phyloP scores from a whole-genome alignment of 2,329 filamentous ascomycete species.

The Hymenoscyphus occultus region DNA sequence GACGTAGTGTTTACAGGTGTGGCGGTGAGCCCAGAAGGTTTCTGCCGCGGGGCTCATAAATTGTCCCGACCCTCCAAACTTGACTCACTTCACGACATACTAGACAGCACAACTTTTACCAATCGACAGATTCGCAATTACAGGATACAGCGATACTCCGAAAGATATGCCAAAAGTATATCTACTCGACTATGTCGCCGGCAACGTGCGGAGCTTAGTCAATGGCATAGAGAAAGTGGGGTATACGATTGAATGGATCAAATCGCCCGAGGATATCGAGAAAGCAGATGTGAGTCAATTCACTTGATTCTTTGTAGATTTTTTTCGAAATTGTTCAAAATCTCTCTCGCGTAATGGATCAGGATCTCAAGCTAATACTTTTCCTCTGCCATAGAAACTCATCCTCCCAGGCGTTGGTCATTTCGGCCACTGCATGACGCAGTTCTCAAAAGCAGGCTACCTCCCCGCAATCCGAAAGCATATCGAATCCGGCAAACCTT shows the following conservation, averaged over 20 bases:
- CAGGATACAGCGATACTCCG: not conserved
- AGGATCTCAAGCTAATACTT: slow-evolving; percentile 6
- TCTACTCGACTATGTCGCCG: slow-evolving; percentile 85
- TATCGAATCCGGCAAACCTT: slow-evolving; percentile 88
- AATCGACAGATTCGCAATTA: not conserved
- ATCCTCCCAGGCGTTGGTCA: slow-evolving; percentile 96
- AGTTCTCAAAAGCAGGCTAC: slow-evolving; percentile 79
- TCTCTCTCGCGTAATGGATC: not conserved
- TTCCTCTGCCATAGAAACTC: slow-evolving; percentile 60
- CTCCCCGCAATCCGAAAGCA: slow-evolving; percentile 78
- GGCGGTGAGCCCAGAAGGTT: not conserved
- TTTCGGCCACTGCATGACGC: slow-evolving; percentile 91
- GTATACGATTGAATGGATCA: slow-evolving; percentile 90
- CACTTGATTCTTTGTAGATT: not conserved
- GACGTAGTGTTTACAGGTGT: too few species aligned
- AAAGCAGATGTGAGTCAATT: slow-evolving; percentile 71
- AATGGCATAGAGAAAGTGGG: slow-evolving; percentile 97
- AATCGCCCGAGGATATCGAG: slow-evolving; percentile 75
- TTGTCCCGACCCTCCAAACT: not conserved
- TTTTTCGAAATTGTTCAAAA: not conserved
- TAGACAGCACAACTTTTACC: not conserved
- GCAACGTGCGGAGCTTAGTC: slow-evolving; percentile 91
- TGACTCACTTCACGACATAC: slow-evolving; percentile 6
- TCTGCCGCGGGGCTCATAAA: not conserved
- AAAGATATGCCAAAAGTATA: slow-evolving; percentile 67